Evolutionary conservation across 352 stramenopile species (phyloP).

Genomic region (Pythium brachiatum): DNA sequence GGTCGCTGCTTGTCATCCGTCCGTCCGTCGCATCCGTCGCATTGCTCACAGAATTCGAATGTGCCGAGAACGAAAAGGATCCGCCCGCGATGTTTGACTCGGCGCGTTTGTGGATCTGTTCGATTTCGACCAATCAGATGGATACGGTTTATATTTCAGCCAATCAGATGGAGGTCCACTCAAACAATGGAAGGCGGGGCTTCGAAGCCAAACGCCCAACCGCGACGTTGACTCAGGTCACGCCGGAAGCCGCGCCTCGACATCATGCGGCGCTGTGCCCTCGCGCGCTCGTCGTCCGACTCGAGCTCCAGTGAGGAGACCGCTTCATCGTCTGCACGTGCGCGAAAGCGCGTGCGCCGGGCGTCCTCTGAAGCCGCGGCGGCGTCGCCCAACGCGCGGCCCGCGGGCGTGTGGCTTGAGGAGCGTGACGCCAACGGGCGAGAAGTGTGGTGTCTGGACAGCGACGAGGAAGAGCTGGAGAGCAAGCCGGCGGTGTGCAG

Average conservation of each 20-base stretch:
- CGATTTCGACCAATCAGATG: slow-evolving; percentile 11
- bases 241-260: slow-evolving; percentile 1
- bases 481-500: not conserved
- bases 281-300: not conserved
- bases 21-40: not conserved
- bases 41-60: not conserved
- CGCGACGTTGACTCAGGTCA: not conserved
- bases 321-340: slow-evolving; percentile 25
- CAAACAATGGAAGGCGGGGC: slow-evolving; percentile 23
- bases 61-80: slow-evolving; percentile 14
- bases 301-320: not conserved
- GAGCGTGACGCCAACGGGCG: slow-evolving; percentile 45
- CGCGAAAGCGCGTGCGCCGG: slow-evolving; percentile 63
- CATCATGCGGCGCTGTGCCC: slow-evolving; percentile 10
- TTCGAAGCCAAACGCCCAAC: slow-evolving; percentile 4
- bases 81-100: slow-evolving; percentile 3
- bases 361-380: not conserved
- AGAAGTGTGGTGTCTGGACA: slow-evolving; percentile 45
- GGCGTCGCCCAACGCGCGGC: not conserved
- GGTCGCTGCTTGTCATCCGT: not conserved
- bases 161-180: not conserved
- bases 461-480: slow-evolving; percentile 11
- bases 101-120: not conserved
- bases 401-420: slow-evolving; percentile 54
- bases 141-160: not conserved